phyloP scores from a whole-genome alignment of 768 basidiomycete genomes.

The Rhodotorula taiwanensis region DNA sequence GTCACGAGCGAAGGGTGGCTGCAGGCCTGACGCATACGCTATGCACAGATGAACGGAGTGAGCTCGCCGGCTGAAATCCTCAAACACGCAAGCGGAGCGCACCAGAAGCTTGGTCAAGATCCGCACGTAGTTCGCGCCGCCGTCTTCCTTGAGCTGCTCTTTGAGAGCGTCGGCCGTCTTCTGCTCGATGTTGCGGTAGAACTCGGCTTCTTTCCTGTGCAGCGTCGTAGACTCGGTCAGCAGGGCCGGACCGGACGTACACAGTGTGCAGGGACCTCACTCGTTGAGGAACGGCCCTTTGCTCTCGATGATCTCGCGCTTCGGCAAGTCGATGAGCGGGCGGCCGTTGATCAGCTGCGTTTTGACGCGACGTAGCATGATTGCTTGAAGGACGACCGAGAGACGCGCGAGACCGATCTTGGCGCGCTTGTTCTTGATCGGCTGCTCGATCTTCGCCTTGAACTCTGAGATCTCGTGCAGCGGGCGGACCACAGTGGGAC shows the following conservation, averaged over 20 bases:
- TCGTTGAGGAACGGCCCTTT: constrained; percentile 64
- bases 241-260: too few relatives aligned
- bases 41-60: constrained; percentile 49
- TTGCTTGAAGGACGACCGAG: constrained; percentile 68
- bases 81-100: too few relatives aligned
- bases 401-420: constrained; percentile 35
- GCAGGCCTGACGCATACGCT: constrained; percentile 82
- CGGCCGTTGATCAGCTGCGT: constrained; percentile 62
- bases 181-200: constrained; percentile 61
- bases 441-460: constrained; percentile 67
- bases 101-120: constrained; percentile 45
- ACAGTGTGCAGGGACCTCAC: constrained; percentile 8
- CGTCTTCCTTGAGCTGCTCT: constrained; percentile 55
- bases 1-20: constrained; percentile 33
- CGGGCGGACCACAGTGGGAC: constrained; percentile 56
- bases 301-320: constrained; percentile 62
- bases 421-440: constrained; percentile 63
- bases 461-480: constrained; percentile 73
- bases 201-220: constrained; percentile 58
- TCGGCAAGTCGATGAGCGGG: constrained; percentile 71
- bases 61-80: not conserved
- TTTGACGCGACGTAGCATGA: constrained; percentile 88
- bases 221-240: not conserved
- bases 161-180: constrained; percentile 55
- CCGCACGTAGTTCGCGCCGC: constrained; percentile 47